A percentile compares a stretch with the other conserved stretches of the same genome.
Evolutionary conservation across 2,329 filamentous ascomycete genomes (phyloP).

Genomic region (Domatiomyces globalis): DNA sequence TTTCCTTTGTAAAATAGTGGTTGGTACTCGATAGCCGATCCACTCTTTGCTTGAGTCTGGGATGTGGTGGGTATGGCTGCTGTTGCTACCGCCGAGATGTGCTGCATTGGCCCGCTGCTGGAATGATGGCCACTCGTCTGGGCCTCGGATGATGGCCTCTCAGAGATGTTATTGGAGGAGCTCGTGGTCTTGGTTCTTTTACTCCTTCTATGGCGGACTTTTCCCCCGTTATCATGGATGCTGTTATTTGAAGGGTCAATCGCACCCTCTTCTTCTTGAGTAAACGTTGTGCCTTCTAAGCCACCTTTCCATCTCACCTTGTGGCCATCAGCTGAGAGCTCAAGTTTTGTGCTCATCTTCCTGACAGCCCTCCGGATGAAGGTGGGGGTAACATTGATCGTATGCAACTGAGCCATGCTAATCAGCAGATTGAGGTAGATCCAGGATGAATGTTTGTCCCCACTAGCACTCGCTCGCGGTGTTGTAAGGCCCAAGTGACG

Average conservation of each 20-base stretch:
- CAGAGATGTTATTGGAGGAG: conserved; percentile 26
- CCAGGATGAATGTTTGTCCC: conserved; percentile 11
- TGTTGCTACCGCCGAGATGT: background rate
- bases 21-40: conserved; percentile 14
- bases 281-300: conserved; percentile 48
- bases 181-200: conserved; percentile 36
- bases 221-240: conserved; percentile 9
- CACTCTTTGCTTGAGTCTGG: background rate
- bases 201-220: conserved; percentile 33
- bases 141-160: conserved; percentile 9
- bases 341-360: conserved; percentile 59
- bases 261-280: conserved; percentile 37
- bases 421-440: conserved; percentile 46
- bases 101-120: conserved; percentile 3
- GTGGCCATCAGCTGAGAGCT: conserved; percentile 61
- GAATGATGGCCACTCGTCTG: conserved; percentile 3
- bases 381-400: conserved; percentile 64
- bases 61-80: background rate
- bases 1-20: conserved; percentile 39
- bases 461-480: conserved; percentile 4
- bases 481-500: conserved; percentile 19
- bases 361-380: conserved; percentile 61
- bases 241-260: conserved; percentile 1
- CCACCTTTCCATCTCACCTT: conserved; percentile 71
- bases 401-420: conserved; percentile 72